Conservation (phyloP, 2,329 filamentous ascomycete genomes). For the Cercospora zeina region DNA sequence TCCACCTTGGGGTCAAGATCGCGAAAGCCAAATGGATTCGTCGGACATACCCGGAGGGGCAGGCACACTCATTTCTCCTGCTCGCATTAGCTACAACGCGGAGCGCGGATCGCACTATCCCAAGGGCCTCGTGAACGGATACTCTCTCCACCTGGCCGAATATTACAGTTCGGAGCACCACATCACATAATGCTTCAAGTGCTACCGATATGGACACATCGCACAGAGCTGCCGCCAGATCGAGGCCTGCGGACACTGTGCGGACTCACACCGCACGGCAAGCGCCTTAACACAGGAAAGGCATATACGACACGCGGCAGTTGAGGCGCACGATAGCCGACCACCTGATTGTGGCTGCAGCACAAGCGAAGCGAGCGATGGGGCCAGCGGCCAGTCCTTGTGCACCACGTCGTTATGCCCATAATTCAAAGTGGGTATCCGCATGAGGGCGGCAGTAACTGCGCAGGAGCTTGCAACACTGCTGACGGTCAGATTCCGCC, state of each 20-base stretch:
- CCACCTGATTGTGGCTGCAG: no score
- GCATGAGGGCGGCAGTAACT: not conserved
- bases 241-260: not conserved
- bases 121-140: not conserved
- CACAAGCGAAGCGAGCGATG: not conserved
- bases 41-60: not conserved
- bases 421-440: not conserved
- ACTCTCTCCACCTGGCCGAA: no score
- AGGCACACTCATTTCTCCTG: not conserved
- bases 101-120: not conserved
- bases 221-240: not conserved
- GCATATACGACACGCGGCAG: slow-evolving; percentile 32
- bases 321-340: no score
- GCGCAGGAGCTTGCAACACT: no score
- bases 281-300: no score
- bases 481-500: no score
- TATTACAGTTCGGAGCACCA: not conserved
- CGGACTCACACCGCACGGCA: not conserved
- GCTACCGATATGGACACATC: not conserved
- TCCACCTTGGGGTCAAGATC: not conserved
- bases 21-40: not conserved
- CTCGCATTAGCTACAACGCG: not conserved
- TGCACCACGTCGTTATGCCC: not conserved
- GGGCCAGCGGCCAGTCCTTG: not conserved
- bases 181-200: not conserved